phyloP scores from a whole-genome alignment of 768 basidiomycete species.

The Pisolithus tinctorius region DNA sequence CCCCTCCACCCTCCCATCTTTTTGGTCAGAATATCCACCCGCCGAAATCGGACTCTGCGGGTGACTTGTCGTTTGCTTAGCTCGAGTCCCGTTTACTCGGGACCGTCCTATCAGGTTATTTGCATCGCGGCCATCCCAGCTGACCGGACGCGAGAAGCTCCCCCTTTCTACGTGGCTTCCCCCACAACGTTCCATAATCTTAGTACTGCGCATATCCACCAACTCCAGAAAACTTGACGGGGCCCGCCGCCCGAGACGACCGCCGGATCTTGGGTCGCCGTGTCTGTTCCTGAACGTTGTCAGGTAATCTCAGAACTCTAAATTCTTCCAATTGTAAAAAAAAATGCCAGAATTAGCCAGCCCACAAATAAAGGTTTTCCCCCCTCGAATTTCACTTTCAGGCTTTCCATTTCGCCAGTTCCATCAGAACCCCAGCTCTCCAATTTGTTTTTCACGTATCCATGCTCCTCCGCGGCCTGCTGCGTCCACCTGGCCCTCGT shows the following conservation, averaged over 20 bases:
- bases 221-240: constrained; percentile 1
- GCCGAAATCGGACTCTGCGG: constrained; percentile 21
- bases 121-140: too few species aligned
- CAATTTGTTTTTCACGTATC: background rate
- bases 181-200: background rate
- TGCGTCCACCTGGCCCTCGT: background rate
- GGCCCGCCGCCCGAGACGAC: constrained; percentile 12
- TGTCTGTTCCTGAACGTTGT: constrained; percentile 24
- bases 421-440: background rate
- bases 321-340: constrained; percentile 8
- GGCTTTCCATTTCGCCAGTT: background rate
- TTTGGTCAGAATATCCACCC: constrained; percentile 5
- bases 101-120: background rate
- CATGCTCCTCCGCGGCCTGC: background rate
- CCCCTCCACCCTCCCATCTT: background rate
- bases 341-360: background rate
- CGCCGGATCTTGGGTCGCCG: background rate
- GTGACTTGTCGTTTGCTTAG: too few species aligned
- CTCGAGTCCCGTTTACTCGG: background rate
- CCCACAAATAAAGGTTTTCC: background rate
- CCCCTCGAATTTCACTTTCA: background rate
- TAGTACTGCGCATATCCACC: background rate
- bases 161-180: constrained; percentile 1
- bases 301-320: constrained; percentile 14
- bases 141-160: background rate